Evolutionary conservation across 2,329 filamentous ascomycete genomes (phyloP).

Genomic region (Botrytis cinerea): DNA sequence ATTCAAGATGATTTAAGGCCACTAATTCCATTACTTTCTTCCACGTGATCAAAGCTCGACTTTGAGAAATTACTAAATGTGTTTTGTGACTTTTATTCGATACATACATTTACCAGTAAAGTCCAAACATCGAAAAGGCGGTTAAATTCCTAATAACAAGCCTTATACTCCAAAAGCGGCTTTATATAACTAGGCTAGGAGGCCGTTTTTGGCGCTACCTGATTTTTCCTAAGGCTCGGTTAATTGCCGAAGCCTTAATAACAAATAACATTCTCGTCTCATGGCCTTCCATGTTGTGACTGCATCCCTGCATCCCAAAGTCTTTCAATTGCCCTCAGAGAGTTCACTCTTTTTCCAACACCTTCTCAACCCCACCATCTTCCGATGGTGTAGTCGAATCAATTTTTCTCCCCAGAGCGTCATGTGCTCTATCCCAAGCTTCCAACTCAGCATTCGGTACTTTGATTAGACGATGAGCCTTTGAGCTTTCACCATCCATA

Average conservation of each 20-base stretch:
- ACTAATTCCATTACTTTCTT: constrained; percentile 27
- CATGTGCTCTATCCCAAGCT: constrained; percentile 61
- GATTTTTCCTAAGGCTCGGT: constrained; percentile 22
- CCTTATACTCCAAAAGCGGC: background rate
- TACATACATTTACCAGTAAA: no score
- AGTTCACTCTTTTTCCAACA: background rate
- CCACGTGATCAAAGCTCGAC: constrained; percentile 34
- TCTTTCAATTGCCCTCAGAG: no score
- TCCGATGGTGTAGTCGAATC: background rate
- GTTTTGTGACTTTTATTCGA: background rate
- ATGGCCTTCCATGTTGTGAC: constrained; percentile 25
- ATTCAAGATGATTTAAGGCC: constrained; percentile 26
- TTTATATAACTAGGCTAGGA: background rate
- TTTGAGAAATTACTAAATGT: constrained; percentile 32
- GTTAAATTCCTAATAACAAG: background rate
- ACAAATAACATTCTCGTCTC: background rate
- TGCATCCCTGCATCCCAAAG: background rate
- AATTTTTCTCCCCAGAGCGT: constrained; percentile 43
- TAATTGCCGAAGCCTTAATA: background rate
- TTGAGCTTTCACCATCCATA: constrained; percentile 50
- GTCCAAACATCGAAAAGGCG: background rate
- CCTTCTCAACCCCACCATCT: background rate
- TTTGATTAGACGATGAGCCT: constrained; percentile 53
- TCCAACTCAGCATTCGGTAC: constrained; percentile 53
- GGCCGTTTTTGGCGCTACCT: no score